Conservation (phyloP, 371 early-diverging fungal genomes). For the Entomophthora muscae region DNA sequence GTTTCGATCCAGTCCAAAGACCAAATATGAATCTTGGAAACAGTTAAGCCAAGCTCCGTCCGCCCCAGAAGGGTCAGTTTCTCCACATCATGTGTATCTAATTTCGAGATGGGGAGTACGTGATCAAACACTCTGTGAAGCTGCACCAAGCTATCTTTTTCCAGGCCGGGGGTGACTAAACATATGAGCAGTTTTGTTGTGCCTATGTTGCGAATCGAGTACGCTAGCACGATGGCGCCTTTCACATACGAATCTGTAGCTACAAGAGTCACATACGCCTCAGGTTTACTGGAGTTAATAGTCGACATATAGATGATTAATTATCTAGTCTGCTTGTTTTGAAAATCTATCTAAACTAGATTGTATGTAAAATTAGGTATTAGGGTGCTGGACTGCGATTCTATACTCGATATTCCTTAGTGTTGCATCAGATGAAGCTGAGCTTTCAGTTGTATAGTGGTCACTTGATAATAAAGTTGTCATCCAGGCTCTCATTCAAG, state of each 20-base stretch:
- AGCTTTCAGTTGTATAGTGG: too few relatives aligned
- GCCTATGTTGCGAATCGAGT: slow-evolving; percentile 45
- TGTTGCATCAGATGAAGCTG: too few relatives aligned
- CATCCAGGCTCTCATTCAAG: too few relatives aligned
- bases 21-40: slow-evolving; percentile 81
- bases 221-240: slow-evolving; percentile 67
- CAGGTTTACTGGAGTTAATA: too few relatives aligned
- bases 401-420: too few relatives aligned
- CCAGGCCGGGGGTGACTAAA: slow-evolving; percentile 43
- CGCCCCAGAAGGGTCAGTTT: slow-evolving; percentile 64
- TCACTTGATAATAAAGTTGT: too few relatives aligned
- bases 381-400: too few relatives aligned
- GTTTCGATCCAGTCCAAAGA: slow-evolving; percentile 37
- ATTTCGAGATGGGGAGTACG: slow-evolving; percentile 39
- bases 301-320: too few relatives aligned
- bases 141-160: slow-evolving; percentile 17
- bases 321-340: too few relatives aligned
- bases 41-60: slow-evolving; percentile 71
- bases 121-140: slow-evolving; percentile 38
- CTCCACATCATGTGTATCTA: slow-evolving; percentile 24
- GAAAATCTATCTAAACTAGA: too few relatives aligned
- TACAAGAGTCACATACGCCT: slow-evolving; percentile 56
- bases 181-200: slow-evolving; percentile 45
- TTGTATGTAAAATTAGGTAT: too few relatives aligned
- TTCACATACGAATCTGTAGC: slow-evolving; percentile 60